phyloP scores from a whole-genome alignment of 345 rosid species.

The Trapa incisa region DNA sequence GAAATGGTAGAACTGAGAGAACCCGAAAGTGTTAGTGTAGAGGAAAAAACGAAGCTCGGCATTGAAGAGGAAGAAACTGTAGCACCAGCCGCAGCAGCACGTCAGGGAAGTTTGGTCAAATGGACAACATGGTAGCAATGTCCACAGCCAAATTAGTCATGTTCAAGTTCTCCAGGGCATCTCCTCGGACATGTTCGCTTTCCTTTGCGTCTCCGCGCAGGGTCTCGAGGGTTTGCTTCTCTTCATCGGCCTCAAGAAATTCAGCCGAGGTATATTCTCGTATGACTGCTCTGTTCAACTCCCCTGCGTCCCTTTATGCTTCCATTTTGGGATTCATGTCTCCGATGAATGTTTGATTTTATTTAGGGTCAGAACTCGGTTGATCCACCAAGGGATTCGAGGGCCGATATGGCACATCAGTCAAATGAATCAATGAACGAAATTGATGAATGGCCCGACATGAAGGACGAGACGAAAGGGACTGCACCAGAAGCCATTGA shows the following conservation, averaged over 20 bases:
- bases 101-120: background rate
- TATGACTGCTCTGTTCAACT: background rate
- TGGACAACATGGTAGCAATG: slow-evolving; percentile 18
- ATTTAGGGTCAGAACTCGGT: background rate
- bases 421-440: slow-evolving; percentile 10
- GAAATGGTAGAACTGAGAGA: background rate
- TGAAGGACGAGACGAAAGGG: slow-evolving; percentile 5
- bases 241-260: slow-evolving; percentile 21
- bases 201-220: slow-evolving; percentile 8
- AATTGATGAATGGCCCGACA: background rate
- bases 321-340: too few species aligned
- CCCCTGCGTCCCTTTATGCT: too few species aligned
- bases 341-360: too few species aligned
- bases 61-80: background rate
- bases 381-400: slow-evolving; percentile 10
- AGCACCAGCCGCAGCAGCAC: too few species aligned
- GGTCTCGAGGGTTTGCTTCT: slow-evolving; percentile 23
- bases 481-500: background rate
- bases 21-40: background rate
- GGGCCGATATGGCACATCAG: slow-evolving; percentile 12
- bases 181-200: slow-evolving; percentile 6
- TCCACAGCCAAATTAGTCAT: slow-evolving; percentile 12
- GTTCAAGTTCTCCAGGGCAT: slow-evolving; percentile 15
- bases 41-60: background rate
- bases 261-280: slow-evolving; percentile 6